Base-by-base conservation (phyloP, 768 basidiomycete species). In the Filobasidium wieringae region DNA sequence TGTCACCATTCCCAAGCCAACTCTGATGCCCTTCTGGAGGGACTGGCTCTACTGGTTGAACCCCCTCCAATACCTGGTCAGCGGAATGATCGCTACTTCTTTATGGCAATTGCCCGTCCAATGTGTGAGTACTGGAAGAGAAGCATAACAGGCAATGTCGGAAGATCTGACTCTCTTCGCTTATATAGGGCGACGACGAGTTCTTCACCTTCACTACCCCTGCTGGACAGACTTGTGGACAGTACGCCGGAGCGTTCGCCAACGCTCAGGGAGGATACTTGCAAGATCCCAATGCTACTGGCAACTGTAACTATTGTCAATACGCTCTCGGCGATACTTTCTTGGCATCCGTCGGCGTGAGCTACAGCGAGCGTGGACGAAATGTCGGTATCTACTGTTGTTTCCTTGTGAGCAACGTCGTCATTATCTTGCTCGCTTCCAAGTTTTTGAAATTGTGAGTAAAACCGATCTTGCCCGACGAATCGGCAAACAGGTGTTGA, bases 181-280 rank as follows among this genome's bases (percentile, higher is more conserved):
- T 12, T 17, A 19, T 3, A 65, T 76, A 1, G 80, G 82, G 17
- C 24, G 19, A 22, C 41, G 37, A 40, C 55, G 87, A 90, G 68
- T 86, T 85, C 67, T 76, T 78, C 12, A 63, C 78, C 15, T 87
- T 89, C 76, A 74, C 79, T 57, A 84, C 89, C 1, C 90, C 90
- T 0, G 61, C 77, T 4, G 84, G 83, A 4, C 81, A 88, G 69
- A 87, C 84, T 0, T 93, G 90, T 68, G 64, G 63, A 11, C 64
- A 79, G 4, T 93, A 85, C 84, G 87, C 84, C 0, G 74, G 78
- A n/a, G 78, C 80, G 8, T 92, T 88, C 72, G 80, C 86, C 6
- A 61, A 61, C 0, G 73, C 71, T 0, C 78, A 80, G 45, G 86
- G 87, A 1, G 89, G 88, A 0, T 92, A 92, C 73, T 73, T 95